phyloP scores from a whole-genome alignment of 2,329 filamentous ascomycete species.

The Didymella keratinophila region DNA sequence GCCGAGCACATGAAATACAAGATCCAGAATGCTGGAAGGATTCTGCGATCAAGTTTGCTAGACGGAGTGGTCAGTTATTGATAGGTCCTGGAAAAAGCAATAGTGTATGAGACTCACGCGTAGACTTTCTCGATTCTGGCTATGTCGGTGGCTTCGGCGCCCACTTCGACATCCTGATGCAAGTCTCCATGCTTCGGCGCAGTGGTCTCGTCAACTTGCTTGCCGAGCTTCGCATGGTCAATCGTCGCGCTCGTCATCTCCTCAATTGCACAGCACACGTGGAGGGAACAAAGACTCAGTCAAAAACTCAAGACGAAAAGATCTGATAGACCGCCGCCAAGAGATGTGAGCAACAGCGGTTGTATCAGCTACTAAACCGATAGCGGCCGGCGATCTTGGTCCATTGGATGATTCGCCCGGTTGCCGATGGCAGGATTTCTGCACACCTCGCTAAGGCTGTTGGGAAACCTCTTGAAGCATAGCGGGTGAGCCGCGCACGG shows the following conservation, averaged over 20 bases:
- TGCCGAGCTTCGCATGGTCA: conserved; percentile 25
- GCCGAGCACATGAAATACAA: conserved; percentile 93
- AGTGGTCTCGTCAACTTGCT: conserved; percentile 28
- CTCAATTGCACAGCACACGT: background rate
- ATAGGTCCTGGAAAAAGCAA: background rate
- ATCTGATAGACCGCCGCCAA: conserved; percentile 20
- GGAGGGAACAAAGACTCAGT: conserved; percentile 1
- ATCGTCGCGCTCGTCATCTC: conserved; percentile 35
- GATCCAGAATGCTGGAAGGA: conserved; percentile 80
- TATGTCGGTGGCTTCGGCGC: conserved; percentile 43
- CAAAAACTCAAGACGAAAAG: conserved; percentile 14
- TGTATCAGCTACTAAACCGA: conserved; percentile 31
- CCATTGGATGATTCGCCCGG: conserved; percentile 24
- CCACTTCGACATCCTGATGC: conserved; percentile 46
- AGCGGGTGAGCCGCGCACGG: conserved; percentile 2
- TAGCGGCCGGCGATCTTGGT: conserved; percentile 21
- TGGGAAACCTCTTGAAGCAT: conserved; percentile 11
- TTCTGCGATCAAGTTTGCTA: conserved; percentile 66
- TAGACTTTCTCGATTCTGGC: conserved; percentile 50
- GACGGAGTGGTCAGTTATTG: background rate
- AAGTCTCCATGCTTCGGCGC: conserved; percentile 36
- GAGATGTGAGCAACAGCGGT: conserved; percentile 15
- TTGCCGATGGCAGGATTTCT: conserved; percentile 3
- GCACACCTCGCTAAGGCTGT: conserved; percentile 11
- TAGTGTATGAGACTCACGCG: conserved; percentile 34